Conservation (phyloP, 1,284 basidiomycete genomes). For the Microstroma glucosiphilum region DNA sequence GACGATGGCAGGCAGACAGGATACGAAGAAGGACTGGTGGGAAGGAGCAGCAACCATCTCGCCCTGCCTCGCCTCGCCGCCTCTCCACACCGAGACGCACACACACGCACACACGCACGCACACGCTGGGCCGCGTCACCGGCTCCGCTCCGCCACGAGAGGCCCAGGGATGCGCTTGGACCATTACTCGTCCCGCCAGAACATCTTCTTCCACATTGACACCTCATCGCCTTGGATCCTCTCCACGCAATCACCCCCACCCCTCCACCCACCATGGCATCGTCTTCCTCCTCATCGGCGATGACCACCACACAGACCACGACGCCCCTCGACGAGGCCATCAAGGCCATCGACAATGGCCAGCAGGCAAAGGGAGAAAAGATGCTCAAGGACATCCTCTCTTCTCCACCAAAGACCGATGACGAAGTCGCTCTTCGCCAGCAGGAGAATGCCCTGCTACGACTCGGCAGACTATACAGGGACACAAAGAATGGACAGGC, state of each 20-base stretch:
- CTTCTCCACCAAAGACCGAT: constrained; percentile 11
- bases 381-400: constrained; percentile 41
- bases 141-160: too few species aligned
- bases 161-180: too few species aligned
- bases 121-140: too few species aligned
- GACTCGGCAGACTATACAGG: constrained; percentile 79
- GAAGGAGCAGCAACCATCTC: too few species aligned
- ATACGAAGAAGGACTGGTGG: neutral
- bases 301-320: constrained; percentile 12
- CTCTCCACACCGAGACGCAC: too few species aligned
- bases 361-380: constrained; percentile 30
- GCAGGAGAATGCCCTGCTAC: constrained; percentile 78
- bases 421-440: constrained; percentile 65
- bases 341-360: constrained; percentile 37
- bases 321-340: constrained; percentile 34
- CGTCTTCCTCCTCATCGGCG: neutral
- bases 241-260: neutral
- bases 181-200: too few species aligned
- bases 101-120: too few species aligned
- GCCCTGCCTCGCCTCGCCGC: too few species aligned
- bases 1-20: neutral
- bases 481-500: constrained; percentile 81
- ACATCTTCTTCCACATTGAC: too few species aligned
- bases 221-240: too few species aligned
- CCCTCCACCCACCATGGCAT: constrained; percentile 15